Percentiles rank a stretch among this genome's conserved stretches.
Conservation (phyloP, 257 asterid species). For the Salvia rosmarinus region DNA sequence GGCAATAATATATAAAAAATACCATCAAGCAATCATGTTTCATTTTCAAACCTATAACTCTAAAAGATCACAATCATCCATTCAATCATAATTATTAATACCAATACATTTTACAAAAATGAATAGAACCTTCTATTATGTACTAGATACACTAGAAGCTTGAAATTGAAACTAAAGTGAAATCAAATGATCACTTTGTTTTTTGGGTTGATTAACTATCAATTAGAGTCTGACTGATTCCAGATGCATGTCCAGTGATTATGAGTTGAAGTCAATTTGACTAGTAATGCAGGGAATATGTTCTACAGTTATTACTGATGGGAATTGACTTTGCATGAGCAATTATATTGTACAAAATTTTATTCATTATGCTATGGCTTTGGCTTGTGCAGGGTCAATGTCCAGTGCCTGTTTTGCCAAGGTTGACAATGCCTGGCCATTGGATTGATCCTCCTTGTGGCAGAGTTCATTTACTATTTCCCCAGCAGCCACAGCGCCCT, state of each 20-base stretch:
- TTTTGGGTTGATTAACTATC: slow-evolving; percentile 36
- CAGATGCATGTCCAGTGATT: slow-evolving; percentile 21
- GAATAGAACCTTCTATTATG: not conserved
- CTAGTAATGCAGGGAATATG: slow-evolving; percentile 10
- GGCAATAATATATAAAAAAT: not conserved
- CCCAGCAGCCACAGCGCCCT: slow-evolving; percentile 56
- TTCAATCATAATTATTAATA: not conserved
- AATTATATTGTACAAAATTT: slow-evolving; percentile 21
- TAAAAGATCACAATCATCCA: not conserved
- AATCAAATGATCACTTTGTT: not conserved
- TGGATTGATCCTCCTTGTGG: slow-evolving; percentile 99
- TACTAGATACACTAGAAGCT: not conserved
- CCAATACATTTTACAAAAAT: not conserved
- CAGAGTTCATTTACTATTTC: slow-evolving; percentile 65
- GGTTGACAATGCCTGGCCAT: slow-evolving; percentile 99
- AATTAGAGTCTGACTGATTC: slow-evolving; percentile 21
- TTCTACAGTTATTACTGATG: slow-evolving; percentile 9
- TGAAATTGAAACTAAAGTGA: not conserved
- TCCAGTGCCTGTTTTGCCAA: slow-evolving; percentile 87
- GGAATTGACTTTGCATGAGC: slow-evolving; percentile 17
- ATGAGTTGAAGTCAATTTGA: slow-evolving; percentile 23
- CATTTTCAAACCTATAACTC: not conserved
- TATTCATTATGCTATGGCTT: slow-evolving; percentile 35
- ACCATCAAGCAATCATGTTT: not conserved
- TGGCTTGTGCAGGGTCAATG: slow-evolving; percentile 79